These are phyloP conservation scores for Fusarium ambrosium DNA, from an alignment of 2,329 filamentous ascomycete species.

Conservation along the genomic window DNA sequence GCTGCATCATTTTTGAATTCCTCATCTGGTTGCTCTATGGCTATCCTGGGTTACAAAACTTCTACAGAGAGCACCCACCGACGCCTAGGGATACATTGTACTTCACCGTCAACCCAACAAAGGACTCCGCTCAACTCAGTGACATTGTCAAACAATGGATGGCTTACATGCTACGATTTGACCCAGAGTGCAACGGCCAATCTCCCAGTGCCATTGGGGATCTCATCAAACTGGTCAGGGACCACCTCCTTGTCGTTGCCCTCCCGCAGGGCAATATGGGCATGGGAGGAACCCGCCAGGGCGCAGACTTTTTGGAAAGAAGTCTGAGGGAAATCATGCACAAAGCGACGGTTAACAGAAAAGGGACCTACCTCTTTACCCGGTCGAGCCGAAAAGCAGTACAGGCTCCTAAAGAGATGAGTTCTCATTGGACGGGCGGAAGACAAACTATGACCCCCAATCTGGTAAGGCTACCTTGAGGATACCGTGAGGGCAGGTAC, in stretches of 20 bases:
- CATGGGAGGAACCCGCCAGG: neutral
- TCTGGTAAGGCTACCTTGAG: neutral
- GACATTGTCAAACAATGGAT: constrained; percentile 1
- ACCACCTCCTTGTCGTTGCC: constrained; percentile 21
- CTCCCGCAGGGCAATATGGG: neutral
- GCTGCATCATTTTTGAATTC: constrained; percentile 49
- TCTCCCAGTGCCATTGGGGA: constrained; percentile 11
- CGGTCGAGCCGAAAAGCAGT: neutral
- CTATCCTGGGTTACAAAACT: constrained; percentile 1
- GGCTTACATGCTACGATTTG: constrained; percentile 3
- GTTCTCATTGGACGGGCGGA: neutral
- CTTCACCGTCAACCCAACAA: neutral
- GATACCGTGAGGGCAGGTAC: neutral
- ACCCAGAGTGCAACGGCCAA: constrained; percentile 19
- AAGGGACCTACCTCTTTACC: constrained; percentile 20
- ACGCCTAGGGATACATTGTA: constrained; percentile 1
- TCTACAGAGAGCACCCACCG: constrained; percentile 1
- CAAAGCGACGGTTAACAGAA: neutral
- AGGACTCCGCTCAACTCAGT: constrained; percentile 1
- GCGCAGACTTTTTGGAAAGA: neutral
- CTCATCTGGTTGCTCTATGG: constrained; percentile 49
- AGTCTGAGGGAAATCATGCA: neutral
- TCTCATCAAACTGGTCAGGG: constrained; percentile 13
- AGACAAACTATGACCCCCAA: neutral
- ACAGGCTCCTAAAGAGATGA: neutral